Conservation (phyloP, 2,329 filamentous ascomycete species). For the Penicillium rolfsii region DNA sequence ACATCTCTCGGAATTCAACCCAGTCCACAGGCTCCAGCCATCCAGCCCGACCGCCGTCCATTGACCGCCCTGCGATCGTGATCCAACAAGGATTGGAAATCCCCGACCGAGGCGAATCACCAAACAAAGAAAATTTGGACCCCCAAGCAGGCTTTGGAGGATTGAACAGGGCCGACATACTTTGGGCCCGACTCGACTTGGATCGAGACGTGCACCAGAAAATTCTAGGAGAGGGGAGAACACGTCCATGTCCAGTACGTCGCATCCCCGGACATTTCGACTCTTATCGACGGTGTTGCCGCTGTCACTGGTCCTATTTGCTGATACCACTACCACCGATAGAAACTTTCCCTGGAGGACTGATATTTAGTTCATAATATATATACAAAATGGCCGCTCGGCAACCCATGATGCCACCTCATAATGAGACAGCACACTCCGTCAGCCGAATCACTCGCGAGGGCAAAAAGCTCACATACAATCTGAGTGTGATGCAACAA, state of each 20-base stretch:
- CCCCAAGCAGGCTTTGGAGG: not conserved
- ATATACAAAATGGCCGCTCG: constrained; percentile 47
- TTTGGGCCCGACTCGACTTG: not conserved
- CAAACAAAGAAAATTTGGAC: constrained; percentile 4
- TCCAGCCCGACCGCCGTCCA: constrained; percentile 6
- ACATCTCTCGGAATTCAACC: not conserved
- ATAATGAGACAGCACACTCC: constrained; percentile 59
- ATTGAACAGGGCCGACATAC: not conserved
- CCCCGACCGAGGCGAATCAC: constrained; percentile 11
- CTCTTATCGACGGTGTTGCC: not conserved
- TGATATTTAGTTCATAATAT: constrained; percentile 1
- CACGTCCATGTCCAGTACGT: constrained; percentile 11
- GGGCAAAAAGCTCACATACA: constrained; percentile 78
- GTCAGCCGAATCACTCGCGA: constrained; percentile 68
- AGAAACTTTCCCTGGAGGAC: constrained; percentile 6
- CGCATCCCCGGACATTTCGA: constrained; percentile 1
- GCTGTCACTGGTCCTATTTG: not conserved
- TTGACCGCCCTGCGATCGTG: constrained; percentile 21
- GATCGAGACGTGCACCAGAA: not conserved
- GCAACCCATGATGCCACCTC: constrained; percentile 43
- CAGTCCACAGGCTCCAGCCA: constrained; percentile 2
- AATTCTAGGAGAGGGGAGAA: not conserved
- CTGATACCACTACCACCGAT: constrained; percentile 20
- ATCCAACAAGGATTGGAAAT: constrained; percentile 14
- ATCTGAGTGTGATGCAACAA: constrained; percentile 85